These are phyloP conservation scores for Aspergillus transmontanensis DNA, from an alignment of 2,329 filamentous ascomycete species.

Conservation along the genomic window DNA sequence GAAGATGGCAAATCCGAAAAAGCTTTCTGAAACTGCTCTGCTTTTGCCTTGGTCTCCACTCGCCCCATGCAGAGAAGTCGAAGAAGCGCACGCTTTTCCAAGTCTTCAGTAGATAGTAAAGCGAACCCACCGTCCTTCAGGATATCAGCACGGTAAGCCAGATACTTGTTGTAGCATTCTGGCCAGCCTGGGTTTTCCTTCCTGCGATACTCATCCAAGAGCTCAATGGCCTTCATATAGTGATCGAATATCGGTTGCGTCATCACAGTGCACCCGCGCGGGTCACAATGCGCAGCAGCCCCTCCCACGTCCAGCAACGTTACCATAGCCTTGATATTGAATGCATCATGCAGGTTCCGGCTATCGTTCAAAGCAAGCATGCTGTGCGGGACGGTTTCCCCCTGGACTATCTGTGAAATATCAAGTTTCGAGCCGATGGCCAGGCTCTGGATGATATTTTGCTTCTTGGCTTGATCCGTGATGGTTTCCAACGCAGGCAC, in stretches of 20 bases:
- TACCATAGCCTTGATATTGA: constrained; percentile 40
- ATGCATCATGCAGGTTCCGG: constrained; percentile 28
- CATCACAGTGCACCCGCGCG: constrained; percentile 33
- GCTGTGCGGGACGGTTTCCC: constrained; percentile 37
- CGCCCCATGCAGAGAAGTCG: constrained; percentile 42
- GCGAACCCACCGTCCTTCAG: constrained; percentile 32
- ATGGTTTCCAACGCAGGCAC: constrained; percentile 33
- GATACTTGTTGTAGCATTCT: constrained; percentile 37
- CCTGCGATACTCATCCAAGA: constrained; percentile 31
- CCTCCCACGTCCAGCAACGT: constrained; percentile 44
- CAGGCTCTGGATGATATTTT: constrained; percentile 37
- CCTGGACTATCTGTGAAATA: constrained; percentile 43
- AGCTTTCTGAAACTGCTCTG: constrained; percentile 31
- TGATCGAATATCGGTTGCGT: constrained; percentile 37
- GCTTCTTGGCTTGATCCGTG: constrained; percentile 7
- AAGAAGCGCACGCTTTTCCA: constrained; percentile 37
- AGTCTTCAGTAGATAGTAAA: constrained; percentile 25
- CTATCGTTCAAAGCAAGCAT: constrained; percentile 31
- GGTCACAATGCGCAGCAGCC: constrained; percentile 39
- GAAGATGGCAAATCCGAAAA: constrained; percentile 26
- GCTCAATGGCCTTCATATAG: constrained; percentile 34
- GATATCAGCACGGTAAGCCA: constrained; percentile 32
- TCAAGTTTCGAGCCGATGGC: constrained; percentile 41
- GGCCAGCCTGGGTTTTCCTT: constrained; percentile 21
- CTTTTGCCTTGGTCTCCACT: constrained; percentile 31